These are phyloP conservation scores for Phaeosphaeriaceae sp. DNA, from an alignment of 2,329 filamentous ascomycete genomes.

Conservation along the genomic window DNA sequence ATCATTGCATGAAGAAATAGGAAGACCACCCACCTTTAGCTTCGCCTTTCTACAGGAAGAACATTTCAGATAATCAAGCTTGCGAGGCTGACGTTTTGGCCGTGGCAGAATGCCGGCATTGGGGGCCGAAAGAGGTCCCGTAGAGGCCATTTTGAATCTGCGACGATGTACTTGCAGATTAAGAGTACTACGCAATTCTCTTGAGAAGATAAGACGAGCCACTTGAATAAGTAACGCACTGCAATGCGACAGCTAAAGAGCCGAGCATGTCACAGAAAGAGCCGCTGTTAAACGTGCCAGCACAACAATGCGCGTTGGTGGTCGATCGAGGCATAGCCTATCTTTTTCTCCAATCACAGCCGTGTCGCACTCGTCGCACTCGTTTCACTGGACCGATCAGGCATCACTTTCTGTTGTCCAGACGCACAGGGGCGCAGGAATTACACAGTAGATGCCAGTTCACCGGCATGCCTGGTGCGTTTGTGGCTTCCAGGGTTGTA, in stretches of 20 bases:
- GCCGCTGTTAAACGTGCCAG: neutral
- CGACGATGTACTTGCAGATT: neutral
- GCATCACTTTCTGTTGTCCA: no score
- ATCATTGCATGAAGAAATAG: neutral
- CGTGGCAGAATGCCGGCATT: neutral
- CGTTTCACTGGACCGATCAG: neutral
- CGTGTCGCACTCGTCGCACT: neutral
- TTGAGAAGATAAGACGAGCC: neutral
- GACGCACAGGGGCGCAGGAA: no score
- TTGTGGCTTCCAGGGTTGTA: neutral
- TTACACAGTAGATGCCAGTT: no score
- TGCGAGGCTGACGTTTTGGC: neutral
- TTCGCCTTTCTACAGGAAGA: constrained; percentile 2
- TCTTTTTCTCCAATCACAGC: neutral
- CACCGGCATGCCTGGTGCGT: neutral
- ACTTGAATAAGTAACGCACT: neutral
- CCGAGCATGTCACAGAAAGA: neutral
- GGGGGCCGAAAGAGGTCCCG: neutral
- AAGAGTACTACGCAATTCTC: neutral
- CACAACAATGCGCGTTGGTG: neutral
- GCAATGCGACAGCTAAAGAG: neutral
- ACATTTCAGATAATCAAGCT: constrained; percentile 5
- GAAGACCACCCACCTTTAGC: neutral
- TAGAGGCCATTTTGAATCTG: neutral
- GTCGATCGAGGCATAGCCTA: neutral